Percentiles rank a stretch among this genome's conserved stretches.
These are phyloP conservation scores for Kurtzmaniella quercitrusa DNA, from an alignment of 1,139 yeast species.

Conservation along the genomic window DNA sequence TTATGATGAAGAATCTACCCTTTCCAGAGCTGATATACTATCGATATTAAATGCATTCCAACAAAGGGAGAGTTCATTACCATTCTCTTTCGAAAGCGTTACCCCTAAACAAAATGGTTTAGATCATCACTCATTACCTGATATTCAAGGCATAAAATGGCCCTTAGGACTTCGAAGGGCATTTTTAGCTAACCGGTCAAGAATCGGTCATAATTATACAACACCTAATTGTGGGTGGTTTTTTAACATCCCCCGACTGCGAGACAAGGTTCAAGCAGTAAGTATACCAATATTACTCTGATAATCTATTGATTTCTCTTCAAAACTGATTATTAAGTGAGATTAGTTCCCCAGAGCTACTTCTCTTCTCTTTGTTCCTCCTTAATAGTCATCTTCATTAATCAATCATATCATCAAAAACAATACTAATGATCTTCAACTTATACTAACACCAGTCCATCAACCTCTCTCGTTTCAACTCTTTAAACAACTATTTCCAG, in stretches of 20 bases:
- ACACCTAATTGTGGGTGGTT: slow-evolving; percentile 24
- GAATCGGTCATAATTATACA: slow-evolving; percentile 27
- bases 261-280: slow-evolving; percentile 30
- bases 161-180: slow-evolving; percentile 27
- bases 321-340: too few relatives aligned
- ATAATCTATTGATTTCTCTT: background rate
- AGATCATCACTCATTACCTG: slow-evolving; percentile 11
- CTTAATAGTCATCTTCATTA: too few relatives aligned
- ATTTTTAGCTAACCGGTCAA: slow-evolving; percentile 28
- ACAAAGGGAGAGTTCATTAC: slow-evolving; percentile 30
- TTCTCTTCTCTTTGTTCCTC: background rate
- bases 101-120: background rate
- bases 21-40: slow-evolving; percentile 35
- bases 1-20: slow-evolving; percentile 32
- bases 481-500: slow-evolving; percentile 30
- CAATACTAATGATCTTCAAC: too few relatives aligned
- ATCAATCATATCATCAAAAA: too few relatives aligned
- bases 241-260: slow-evolving; percentile 33
- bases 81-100: slow-evolving; percentile 20
- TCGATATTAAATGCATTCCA: slow-evolving; percentile 33
- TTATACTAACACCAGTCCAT: slow-evolving; percentile 24
- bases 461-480: slow-evolving; percentile 16
- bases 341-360: too few relatives aligned
- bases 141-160: slow-evolving; percentile 38
- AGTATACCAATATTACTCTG: slow-evolving; percentile 13